Base-by-base conservation (phyloP, 2,329 filamentous ascomycete species). In the Cladophialophora carrionii region DNA sequence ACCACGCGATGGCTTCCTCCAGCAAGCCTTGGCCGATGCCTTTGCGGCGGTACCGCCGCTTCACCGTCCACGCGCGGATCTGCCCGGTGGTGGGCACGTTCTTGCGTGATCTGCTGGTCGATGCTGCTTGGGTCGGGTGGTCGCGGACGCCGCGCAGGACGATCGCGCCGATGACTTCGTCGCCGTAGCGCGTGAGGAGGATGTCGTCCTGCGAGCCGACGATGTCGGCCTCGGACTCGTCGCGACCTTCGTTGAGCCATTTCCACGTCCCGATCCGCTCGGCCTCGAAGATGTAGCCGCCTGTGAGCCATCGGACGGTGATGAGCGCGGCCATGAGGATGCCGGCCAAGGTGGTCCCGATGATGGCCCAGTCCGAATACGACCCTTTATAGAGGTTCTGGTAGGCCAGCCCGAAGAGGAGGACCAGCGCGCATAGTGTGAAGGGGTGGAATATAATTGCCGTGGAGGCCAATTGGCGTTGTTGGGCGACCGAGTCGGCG, bases 21-120 rank as follows among this genome's bases (percentile, higher is more conserved):
- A 96, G 80, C 72, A 96, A 78, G 34, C 87, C 88, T 48, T 80
- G 83, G 2, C 92, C 92, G 26, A 96, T 81, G 0, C 92, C 91
- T 68, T 86, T 85, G 34, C 85, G 82, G 29, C 92, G 84, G 75
- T 91, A 92, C 70, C 83, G 82, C 57, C 87, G 78, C 73, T 83
- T 83, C 1, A 92, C 90, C 1, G 91, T 94, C 92, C 92, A 96
- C 1, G 90, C 92, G 31, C 90, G 85, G 63, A 96, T 88, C 31
- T 62, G 26, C 6, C 57, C 68, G 2, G 62, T 68, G 22, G 63
- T 37, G 20, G 64, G 66, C 12, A 6, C 48, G 17, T 68, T 65
- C 22, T 59, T 63, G 63, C 67, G 66, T n/a, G 61, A 54, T 53
- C 67, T 70, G 24, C 61, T 58, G 31, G 54, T 53, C 14, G 57